Conservation (phyloP, 371 early-diverging fungal species). For the Syncephalastrum racemosum region DNA sequence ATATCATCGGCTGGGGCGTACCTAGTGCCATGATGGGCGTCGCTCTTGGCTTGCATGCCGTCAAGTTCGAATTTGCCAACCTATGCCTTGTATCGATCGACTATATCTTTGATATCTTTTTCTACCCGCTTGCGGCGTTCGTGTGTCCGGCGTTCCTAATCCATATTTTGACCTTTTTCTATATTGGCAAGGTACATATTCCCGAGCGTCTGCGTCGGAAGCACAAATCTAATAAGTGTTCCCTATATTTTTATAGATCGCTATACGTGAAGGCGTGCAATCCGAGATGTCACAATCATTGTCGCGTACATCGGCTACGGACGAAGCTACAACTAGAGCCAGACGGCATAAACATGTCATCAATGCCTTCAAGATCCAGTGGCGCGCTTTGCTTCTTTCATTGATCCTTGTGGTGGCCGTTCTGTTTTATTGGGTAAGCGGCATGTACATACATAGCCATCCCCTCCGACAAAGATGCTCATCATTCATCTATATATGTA, state of each 20-base stretch:
- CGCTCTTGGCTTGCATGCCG: constrained; percentile 43
- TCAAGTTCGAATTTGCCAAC: constrained; percentile 63
- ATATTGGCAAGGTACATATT: constrained; percentile 48
- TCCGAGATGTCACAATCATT: constrained; percentile 50
- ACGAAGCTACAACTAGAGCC: constrained; percentile 17
- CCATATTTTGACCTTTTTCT: constrained; percentile 62
- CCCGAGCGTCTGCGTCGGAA: background rate
- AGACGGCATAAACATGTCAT: constrained; percentile 53
- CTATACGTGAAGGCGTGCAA: constrained; percentile 44
- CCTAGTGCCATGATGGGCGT: constrained; percentile 51
- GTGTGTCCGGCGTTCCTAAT: constrained; percentile 58
- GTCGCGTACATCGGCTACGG: constrained; percentile 23
- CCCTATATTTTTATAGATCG: constrained; percentile 19
- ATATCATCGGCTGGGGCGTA: constrained; percentile 63
- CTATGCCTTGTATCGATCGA: constrained; percentile 56
- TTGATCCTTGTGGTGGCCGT: constrained; percentile 32
- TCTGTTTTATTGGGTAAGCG: constrained; percentile 51
- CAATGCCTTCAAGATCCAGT: constrained; percentile 61
- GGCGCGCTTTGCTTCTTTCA: constrained; percentile 57
- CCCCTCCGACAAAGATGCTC: background rate
- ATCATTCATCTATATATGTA: constrained; percentile 2
- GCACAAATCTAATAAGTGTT: background rate
- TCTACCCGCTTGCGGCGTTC: constrained; percentile 61
- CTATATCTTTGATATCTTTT: constrained; percentile 54
- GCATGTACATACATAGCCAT: background rate